Evolutionary conservation across 306 rosid genomes (phyloP).

Genomic region (Psophocarpus tetragonolobus): DNA sequence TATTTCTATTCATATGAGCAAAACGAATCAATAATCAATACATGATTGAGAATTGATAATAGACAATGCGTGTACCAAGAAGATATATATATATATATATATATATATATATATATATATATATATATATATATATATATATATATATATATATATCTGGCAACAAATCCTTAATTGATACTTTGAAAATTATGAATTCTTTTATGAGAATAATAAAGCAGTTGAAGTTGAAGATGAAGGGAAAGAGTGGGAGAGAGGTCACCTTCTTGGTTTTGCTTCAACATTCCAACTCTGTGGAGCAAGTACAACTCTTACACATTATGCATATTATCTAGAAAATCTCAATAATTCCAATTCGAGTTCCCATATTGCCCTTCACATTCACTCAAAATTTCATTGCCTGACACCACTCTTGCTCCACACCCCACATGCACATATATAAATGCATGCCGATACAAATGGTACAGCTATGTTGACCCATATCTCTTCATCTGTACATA

Average conservation of each 20-base stretch:
- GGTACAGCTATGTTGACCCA: constrained; percentile 37
- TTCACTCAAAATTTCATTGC: constrained; percentile 24
- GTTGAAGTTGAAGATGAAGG: constrained; percentile 21
- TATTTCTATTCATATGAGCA: background rate
- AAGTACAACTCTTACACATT: constrained; percentile 52
- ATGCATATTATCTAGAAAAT: constrained; percentile 39
- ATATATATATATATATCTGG: background rate
- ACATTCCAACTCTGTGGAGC: constrained; percentile 68
- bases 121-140: no score
- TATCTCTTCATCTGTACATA: constrained; percentile 45
- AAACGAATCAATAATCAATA: background rate
- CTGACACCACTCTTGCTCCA: constrained; percentile 32
- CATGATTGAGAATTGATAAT: background rate
- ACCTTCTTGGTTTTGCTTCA: constrained; percentile 78
- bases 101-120: no score
- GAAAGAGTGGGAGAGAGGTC: constrained; percentile 81
- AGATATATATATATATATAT: background rate
- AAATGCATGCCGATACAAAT: constrained; percentile 48
- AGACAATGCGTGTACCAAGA: background rate
- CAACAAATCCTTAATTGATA: constrained; percentile 1
- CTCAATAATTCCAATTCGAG: constrained; percentile 22
- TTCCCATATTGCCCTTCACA: constrained; percentile 48
- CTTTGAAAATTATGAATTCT: background rate
- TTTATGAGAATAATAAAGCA: constrained; percentile 21
- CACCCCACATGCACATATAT: constrained; percentile 42